These are phyloP conservation scores for Fragaria nilgerrensis DNA, from an alignment of 306 rosid genomes.

Conservation along the genomic window DNA sequence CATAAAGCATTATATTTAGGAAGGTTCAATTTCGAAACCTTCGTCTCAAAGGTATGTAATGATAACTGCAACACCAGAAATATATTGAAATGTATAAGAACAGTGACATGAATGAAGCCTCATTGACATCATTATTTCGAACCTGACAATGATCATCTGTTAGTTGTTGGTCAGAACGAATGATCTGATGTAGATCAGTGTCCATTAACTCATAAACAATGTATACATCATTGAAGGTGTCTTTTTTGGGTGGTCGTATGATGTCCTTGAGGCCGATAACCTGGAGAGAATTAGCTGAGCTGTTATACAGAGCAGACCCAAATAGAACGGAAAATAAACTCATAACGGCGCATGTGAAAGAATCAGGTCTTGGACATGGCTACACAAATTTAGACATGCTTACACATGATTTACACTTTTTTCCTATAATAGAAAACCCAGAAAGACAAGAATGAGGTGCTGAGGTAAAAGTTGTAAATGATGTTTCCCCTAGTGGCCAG, in stretches of 20 bases:
- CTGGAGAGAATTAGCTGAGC: conserved; percentile 33
- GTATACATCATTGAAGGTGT: conserved; percentile 82
- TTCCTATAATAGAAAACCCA: neutral
- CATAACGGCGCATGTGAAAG: neutral
- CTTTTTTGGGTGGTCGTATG: conserved; percentile 75
- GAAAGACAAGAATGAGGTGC: neutral
- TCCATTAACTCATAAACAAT: conserved; percentile 97
- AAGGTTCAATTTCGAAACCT: neutral
- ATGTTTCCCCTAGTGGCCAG: neutral
- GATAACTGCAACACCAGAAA: neutral
- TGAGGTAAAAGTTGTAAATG: neutral
- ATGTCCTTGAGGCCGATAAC: conserved; percentile 73
- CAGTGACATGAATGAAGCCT: conserved; percentile 11
- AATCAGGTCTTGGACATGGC: neutral
- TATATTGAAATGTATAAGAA: neutral
- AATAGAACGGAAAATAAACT: neutral
- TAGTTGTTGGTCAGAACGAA: conserved; percentile 77
- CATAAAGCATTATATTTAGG: neutral
- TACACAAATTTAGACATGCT: neutral
- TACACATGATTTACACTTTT: neutral
- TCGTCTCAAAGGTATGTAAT: neutral
- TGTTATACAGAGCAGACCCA: conserved; percentile 20
- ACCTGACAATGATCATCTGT: conserved; percentile 89
- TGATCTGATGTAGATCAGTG: conserved; percentile 87
- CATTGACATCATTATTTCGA: conserved; percentile 14